Evolutionary conservation across 2,329 filamentous ascomycete genomes (phyloP).

Genomic region (Claviceps quebecensis): DNA sequence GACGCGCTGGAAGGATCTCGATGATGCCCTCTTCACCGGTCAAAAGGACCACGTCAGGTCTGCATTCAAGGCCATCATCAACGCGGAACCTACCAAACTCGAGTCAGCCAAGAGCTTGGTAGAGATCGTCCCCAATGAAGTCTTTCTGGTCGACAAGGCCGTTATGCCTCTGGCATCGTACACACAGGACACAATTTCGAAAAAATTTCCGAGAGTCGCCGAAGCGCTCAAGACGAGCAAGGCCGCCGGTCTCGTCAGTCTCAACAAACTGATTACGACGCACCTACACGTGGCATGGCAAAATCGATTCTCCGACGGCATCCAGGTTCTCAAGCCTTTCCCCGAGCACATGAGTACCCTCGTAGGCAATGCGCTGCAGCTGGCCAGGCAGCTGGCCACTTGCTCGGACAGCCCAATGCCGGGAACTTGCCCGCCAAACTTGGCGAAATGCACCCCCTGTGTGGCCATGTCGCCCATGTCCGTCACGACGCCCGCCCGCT

Average conservation of each 20-base stretch:
- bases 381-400: conserved; percentile 61
- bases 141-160: conserved; percentile 50
- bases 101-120: conserved; percentile 49
- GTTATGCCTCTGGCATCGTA: conserved; percentile 68
- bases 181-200: conserved; percentile 44
- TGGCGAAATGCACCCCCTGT: conserved; percentile 60
- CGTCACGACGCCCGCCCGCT: conserved; percentile 51
- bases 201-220: conserved; percentile 53
- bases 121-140: conserved; percentile 41
- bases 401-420: conserved; percentile 64
- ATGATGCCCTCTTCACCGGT: conserved; percentile 60
- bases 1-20: conserved; percentile 60
- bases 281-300: conserved; percentile 83
- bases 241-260: conserved; percentile 45
- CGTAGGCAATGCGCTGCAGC: conserved; percentile 52
- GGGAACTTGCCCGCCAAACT: conserved; percentile 72
- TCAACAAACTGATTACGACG: conserved; percentile 65
- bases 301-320: conserved; percentile 59
- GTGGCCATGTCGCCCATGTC: conserved; percentile 45
- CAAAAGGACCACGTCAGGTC: conserved; percentile 48
- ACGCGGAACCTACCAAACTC: conserved; percentile 31
- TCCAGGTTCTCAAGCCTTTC: conserved; percentile 69
- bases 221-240: conserved; percentile 44
- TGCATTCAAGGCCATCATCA: conserved; percentile 46
- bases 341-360: conserved; percentile 61